A percentile compares a stretch with the other conserved stretches of the same genome.
These are phyloP conservation scores for Lentinula sp. DNA, from an alignment of 768 basidiomycete species.

Conservation along the genomic window DNA sequence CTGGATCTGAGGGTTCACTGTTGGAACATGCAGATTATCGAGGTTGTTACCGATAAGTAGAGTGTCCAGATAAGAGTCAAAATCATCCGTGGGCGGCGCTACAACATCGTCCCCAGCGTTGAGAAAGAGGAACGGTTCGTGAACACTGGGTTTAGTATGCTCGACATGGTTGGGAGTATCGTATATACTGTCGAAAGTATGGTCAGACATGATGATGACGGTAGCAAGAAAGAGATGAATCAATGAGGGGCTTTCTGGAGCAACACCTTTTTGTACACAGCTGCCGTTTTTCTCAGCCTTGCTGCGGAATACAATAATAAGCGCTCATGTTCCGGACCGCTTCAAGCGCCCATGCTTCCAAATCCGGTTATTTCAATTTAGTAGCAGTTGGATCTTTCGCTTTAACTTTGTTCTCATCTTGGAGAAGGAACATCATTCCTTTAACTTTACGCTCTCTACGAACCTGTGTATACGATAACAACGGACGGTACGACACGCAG, in stretches of 20 bases:
- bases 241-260: neutral
- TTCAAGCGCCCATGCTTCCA: neutral
- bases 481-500: neutral
- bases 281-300: neutral
- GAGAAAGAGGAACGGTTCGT: slow-evolving; percentile 63
- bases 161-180: slow-evolving; percentile 11
- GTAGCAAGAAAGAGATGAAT: neutral
- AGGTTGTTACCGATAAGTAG: slow-evolving; percentile 60
- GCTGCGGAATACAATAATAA: neutral
- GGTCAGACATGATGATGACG: neutral
- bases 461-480: neutral
- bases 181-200: neutral
- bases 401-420: neutral
- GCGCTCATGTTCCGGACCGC: too few relatives aligned
- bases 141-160: slow-evolving; percentile 40
- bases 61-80: slow-evolving; percentile 76
- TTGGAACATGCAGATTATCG: slow-evolving; percentile 58
- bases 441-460: neutral
- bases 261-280: neutral
- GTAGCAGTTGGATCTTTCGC: neutral
- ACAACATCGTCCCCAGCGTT: slow-evolving; percentile 56
- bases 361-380: neutral
- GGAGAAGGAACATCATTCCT: neutral
- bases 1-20: slow-evolving; percentile 38
- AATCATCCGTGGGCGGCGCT: slow-evolving; percentile 74